Conservation (phyloP, 345 rosid genomes). For the Populus euphratica region DNA sequence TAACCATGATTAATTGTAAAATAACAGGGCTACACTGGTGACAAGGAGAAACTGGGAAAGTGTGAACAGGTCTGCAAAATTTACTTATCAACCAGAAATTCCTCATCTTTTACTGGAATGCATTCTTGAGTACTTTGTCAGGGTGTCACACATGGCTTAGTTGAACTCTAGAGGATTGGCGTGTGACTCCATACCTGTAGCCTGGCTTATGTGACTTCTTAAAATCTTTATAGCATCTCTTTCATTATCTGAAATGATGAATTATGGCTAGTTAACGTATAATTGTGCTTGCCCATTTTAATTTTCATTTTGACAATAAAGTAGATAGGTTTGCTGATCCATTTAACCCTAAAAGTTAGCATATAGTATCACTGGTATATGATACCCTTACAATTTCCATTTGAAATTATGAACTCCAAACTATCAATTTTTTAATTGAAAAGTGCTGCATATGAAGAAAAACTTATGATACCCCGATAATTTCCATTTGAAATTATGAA, state of each 20-base stretch:
- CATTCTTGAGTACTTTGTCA: constrained; percentile 1
- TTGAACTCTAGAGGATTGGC: neutral
- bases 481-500: too few relatives aligned
- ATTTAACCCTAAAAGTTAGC: neutral
- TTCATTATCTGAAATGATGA: neutral
- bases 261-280: neutral
- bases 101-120: neutral
- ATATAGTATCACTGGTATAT: neutral
- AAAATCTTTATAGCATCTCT: neutral
- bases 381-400: neutral
- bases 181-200: constrained; percentile 1
- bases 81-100: constrained; percentile 1
- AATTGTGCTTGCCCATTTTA: neutral
- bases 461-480: too few relatives aligned
- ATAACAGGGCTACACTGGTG: constrained; percentile 69
- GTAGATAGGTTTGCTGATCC: neutral
- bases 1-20: neutral
- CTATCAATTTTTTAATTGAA: neutral
- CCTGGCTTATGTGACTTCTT: neutral
- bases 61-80: constrained; percentile 81
- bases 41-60: constrained; percentile 78
- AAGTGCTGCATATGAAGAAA: neutral
- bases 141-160: neutral
- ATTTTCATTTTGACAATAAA: neutral
- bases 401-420: neutral